Base-by-base conservation (phyloP, 148 eudicot genomes). In the Persicaria maculosa region DNA sequence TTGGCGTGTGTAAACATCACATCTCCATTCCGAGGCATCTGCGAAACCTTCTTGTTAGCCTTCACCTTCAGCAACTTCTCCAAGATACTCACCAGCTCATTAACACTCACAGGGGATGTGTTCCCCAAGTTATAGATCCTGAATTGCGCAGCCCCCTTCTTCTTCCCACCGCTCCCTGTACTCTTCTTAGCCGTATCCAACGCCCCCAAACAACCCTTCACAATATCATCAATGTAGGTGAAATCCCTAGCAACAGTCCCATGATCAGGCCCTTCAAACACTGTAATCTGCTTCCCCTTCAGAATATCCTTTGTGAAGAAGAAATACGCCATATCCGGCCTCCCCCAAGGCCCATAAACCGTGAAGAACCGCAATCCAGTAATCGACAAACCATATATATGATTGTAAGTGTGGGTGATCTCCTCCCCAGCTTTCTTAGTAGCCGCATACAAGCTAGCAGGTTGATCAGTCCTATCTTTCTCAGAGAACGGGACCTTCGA, bases 271-370 rank as follows among this genome's bases (percentile, higher is more conserved):
- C 87, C 89, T 72, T 90, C 90, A 70, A 83, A 90, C 7, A 90
- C 80, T 7, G 74, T 81, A 71, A 90, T 88, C 79, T 75, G 45
- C 76, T 87, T 86, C 45, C 92, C 85, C 20, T 80, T 84, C 78
- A 90, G 74, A 67, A 90, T 90, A 78, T 90, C 87, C 80, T 81
- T 90, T 0, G 96, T 82, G 59, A 90, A 90, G 71, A 84, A 88
- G 83, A 86, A 90, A 73, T 90, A 90, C n/a, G 96, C 96, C 96
- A 90, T 90, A 55, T 90, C 96, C 0, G 92, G 96, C 77, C 96
- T 78, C 0, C 96, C 96, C 96, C 96, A 90, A 1, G 96, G 96
- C 8, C 96, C 96, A 54, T 88, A 88, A 9, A 90, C 96, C 0
- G 92, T 90, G 74, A 90, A 90, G 55, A 90, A 90, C 40, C 96